Evolutionary conservation across 805 yeast genomes (phyloP).

Genomic region (Starmerella vaccinii): DNA sequence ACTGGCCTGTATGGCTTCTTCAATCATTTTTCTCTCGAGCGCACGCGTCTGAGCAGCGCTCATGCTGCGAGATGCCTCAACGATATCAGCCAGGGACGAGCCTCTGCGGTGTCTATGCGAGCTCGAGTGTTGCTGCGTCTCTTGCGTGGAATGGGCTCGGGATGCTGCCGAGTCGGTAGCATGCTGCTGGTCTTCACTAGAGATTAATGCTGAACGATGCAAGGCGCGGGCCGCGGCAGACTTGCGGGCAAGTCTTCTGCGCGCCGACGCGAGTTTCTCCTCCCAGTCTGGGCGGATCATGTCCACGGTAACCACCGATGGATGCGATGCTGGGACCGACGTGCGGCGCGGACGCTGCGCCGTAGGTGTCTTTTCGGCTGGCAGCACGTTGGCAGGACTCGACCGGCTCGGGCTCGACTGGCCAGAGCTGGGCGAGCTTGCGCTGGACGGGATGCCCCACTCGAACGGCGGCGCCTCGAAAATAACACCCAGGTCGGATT

Average conservation of each 20-base stretch:
- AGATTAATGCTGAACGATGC: slow-evolving; percentile 72
- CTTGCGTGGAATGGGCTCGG: background rate
- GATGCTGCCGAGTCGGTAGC: background rate
- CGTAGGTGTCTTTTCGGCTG: background rate
- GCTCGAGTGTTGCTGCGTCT: background rate
- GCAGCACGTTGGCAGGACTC: background rate
- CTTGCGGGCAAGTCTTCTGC: slow-evolving; percentile 66
- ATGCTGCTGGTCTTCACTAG: slow-evolving; percentile 23
- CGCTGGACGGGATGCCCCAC: slow-evolving; percentile 28
- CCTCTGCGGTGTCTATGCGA: background rate
- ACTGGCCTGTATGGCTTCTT: slow-evolving; percentile 24
- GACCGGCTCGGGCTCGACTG: background rate
- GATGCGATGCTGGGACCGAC: slow-evolving; percentile 38
- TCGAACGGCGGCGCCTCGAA: slow-evolving; percentile 62
- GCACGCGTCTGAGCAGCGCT: slow-evolving; percentile 21
- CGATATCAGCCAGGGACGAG: slow-evolving; percentile 10
- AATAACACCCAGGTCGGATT: slow-evolving; percentile 71
- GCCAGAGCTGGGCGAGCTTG: background rate
- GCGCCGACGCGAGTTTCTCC: slow-evolving; percentile 55
- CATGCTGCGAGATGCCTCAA: slow-evolving; percentile 16
- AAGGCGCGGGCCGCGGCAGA: slow-evolving; percentile 92
- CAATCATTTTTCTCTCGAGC: slow-evolving; percentile 24
- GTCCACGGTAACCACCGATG: slow-evolving; percentile 69
- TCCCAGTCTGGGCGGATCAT: slow-evolving; percentile 91
- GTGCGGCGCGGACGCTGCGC: slow-evolving; percentile 7